Evolutionary conservation across 228 moss, liverwort and hornwort genomes (phyloP), one percentile per base, ranked within the genome.

Genomic region (Sphagnum fallax): DNA sequence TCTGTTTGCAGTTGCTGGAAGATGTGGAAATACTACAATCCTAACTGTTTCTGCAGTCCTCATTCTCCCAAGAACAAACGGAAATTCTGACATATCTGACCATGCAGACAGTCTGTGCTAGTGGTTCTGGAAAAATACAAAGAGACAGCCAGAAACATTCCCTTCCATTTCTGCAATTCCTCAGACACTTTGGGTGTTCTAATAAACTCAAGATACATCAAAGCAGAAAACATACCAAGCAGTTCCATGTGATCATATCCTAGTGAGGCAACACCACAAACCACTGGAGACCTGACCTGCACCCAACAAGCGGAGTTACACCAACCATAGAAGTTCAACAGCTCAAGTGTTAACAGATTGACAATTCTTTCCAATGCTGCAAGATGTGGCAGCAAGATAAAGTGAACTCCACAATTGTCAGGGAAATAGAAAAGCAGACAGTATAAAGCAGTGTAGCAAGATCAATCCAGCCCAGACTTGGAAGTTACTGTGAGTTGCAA

Each of bases 211-310:
- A 32, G 32, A 32, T 32, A 32, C 32, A 32, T 32, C 32, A 8
- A 55, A 55, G 55, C 32, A 7, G 11, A 10, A 6, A 61, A 52
- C 76, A 67, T 81, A 98, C 98, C 98, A 75, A 98, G 89, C 72
- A 98, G 75, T 52, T 98, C 98, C 92, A 90, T 90, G 75, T 98
- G 98, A 78, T 98, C 98, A 72, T 72, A 98, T 75, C 98, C 98
- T 81, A 98, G 88, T 62, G 98, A 94, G 63, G 98, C 79, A 55
- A 98, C 83, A 82, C 98, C 98, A 83, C 94, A 94, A 72, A 76
- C 92, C 73, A 82, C 98, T 72, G 98, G 94, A 77, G 85, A 77
- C 73, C 82, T 84, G 57, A 98, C 89, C 98, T 98, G 84, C 65
- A 65, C 47, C 47, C 65, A 5, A 47, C 62, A 62, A 62, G 32